Evolutionary conservation across 2,329 filamentous ascomycete species (phyloP).

Genomic region (Colletotrichum eremochloae): DNA sequence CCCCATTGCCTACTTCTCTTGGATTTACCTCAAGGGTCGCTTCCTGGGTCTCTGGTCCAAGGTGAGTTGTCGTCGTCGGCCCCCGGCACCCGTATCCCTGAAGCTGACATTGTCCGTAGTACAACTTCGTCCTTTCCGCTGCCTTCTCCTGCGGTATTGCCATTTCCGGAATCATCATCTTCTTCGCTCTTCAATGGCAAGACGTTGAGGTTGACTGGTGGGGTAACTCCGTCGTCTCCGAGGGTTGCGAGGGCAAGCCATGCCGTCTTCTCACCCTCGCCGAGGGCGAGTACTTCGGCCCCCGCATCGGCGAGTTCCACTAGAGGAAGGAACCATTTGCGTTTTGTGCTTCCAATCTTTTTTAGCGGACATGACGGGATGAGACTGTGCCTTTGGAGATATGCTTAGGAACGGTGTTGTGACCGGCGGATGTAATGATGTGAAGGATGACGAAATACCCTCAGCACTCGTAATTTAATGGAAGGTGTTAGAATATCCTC

Average conservation of each 20-base stretch:
- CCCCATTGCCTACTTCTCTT: constrained; percentile 61
- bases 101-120: constrained; percentile 48
- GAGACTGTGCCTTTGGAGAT: not conserved
- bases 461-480: constrained; percentile 6
- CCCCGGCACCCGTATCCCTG: rapidly evolving
- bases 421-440: constrained; percentile 18
- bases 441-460: constrained; percentile 27
- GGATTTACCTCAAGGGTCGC: constrained; percentile 61
- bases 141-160: constrained; percentile 60
- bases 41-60: constrained; percentile 65
- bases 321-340: not conserved
- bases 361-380: constrained; percentile 26
- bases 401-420: not conserved
- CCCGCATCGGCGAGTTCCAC: constrained; percentile 43
- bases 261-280: constrained; percentile 46
- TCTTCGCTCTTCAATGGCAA: constrained; percentile 61
- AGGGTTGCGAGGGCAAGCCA: constrained; percentile 48
- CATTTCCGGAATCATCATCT: constrained; percentile 61
- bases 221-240: constrained; percentile 54
- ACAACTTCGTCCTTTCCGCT: constrained; percentile 63
- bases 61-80: constrained; percentile 47
- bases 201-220: constrained; percentile 58
- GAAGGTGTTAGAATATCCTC: not conserved
- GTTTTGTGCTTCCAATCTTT: not conserved
- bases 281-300: constrained; percentile 51